Conservation (phyloP, 108 stramenopile species). For the Craspedostauros australis region DNA sequence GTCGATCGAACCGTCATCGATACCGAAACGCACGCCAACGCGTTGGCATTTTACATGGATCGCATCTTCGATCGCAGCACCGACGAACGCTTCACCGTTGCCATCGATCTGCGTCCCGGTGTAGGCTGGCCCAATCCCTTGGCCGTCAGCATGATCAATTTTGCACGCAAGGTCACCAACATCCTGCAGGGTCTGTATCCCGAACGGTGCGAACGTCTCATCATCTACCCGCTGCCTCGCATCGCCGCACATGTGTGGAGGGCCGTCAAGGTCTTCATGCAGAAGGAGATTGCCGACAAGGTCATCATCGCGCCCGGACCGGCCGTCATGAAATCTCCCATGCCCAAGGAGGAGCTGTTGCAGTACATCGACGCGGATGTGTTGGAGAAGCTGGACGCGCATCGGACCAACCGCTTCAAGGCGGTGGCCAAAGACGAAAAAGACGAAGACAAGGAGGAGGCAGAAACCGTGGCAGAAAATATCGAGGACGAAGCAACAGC, state of each 20-base stretch:
- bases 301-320: conserved; percentile 39
- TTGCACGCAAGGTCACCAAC: conserved; percentile 35
- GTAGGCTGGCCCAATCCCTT: conserved; percentile 64
- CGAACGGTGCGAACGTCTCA: conserved; percentile 31
- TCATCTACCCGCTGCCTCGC: conserved; percentile 55
- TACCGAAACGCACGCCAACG: conserved; percentile 40
- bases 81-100: conserved; percentile 38
- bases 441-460: no score
- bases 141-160: conserved; percentile 39
- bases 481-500: no score
- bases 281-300: conserved; percentile 27
- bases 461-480: no score
- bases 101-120: conserved; percentile 57
- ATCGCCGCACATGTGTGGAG: conserved; percentile 44
- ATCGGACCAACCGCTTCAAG: no score
- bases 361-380: conserved; percentile 31
- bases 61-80: conserved; percentile 35
- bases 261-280: conserved; percentile 40
- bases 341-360: conserved; percentile 35
- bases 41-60: conserved; percentile 57
- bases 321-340: conserved; percentile 26
- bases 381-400: no score
- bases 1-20: conserved; percentile 47
- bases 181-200: conserved; percentile 36
- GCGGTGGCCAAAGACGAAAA: no score